Evolutionary conservation across 192 early-diverging fungal genomes (phyloP).

Genomic region (Irineochytrium annulatum): DNA sequence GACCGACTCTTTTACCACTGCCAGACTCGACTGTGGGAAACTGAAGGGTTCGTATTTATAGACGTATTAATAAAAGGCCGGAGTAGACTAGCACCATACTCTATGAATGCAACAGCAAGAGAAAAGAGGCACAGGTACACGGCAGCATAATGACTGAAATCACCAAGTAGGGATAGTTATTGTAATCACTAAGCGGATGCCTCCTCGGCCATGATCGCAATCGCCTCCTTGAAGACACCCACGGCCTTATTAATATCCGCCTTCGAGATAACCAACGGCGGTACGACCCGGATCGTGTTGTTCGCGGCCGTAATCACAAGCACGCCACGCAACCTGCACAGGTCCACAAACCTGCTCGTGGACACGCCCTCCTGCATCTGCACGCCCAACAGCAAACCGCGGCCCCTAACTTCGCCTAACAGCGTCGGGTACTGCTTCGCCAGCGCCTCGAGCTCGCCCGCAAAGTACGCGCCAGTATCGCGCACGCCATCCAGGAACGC

Average conservation of each 20-base stretch:
- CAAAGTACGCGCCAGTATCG: constrained; percentile 61
- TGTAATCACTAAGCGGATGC: no score
- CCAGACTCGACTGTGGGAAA: no score
- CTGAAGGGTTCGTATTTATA: no score
- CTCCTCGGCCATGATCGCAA: constrained; percentile 25
- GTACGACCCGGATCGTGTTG: constrained; percentile 90
- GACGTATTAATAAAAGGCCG: no score
- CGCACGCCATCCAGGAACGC: constrained; percentile 71
- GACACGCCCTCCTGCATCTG: constrained; percentile 43
- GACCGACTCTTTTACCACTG: no score
- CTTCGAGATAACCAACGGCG: constrained; percentile 77
- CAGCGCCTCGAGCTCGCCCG: constrained; percentile 26
- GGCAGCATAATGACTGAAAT: no score
- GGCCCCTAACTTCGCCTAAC: constrained; percentile 76
- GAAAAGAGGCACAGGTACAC: no score
- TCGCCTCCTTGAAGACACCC: constrained; percentile 64
- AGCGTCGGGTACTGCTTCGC: constrained; percentile 41
- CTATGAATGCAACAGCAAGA: no score
- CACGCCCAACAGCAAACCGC: constrained; percentile 84
- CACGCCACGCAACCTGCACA: constrained; percentile 79
- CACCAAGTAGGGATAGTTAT: no score
- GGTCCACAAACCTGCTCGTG: constrained; percentile 56
- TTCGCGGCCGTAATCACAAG: constrained; percentile 81
- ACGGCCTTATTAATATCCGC: constrained; percentile 75
- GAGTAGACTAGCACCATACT: no score